A percentile compares a stretch with the other conserved stretches of the same genome.
phyloP scores from a whole-genome alignment of 2,329 filamentous ascomycete species.

The Epichloe brachyelytri region DNA sequence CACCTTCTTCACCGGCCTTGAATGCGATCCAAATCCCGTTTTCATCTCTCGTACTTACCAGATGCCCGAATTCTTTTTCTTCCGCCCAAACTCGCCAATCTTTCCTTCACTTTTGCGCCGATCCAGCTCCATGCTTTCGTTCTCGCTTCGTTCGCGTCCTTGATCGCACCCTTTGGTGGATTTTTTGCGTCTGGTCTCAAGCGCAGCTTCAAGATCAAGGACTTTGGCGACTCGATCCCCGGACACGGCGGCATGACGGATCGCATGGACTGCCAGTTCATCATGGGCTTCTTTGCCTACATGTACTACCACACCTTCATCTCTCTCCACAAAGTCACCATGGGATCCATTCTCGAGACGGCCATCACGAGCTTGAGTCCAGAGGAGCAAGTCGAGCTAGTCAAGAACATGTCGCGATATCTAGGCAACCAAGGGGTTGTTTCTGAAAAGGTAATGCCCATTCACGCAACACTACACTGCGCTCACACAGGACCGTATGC shows the following conservation, averaged over 20 bases:
- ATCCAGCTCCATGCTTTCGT: slow-evolving; percentile 89
- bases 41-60: slow-evolving; percentile 69
- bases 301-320: slow-evolving; percentile 99
- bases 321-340: slow-evolving; percentile 70
- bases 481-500: neutral
- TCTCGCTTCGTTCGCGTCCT: slow-evolving; percentile 84
- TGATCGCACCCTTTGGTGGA: slow-evolving; percentile 93
- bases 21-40: slow-evolving; percentile 84
- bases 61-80: slow-evolving; percentile 61
- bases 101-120: slow-evolving; percentile 64
- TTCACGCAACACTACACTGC: neutral
- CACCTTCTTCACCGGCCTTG: slow-evolving; percentile 79
- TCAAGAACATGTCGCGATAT: slow-evolving; percentile 51
- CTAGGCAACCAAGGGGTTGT: slow-evolving; percentile 49
- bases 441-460: slow-evolving; percentile 15
- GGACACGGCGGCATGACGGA: slow-evolving; percentile 97
- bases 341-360: slow-evolving; percentile 79
- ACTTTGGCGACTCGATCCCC: slow-evolving; percentile 96
- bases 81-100: slow-evolving; percentile 38
- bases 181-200: slow-evolving; percentile 98
- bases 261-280: slow-evolving; percentile 99
- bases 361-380: slow-evolving; percentile 79
- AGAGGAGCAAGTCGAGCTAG: slow-evolving; percentile 80
- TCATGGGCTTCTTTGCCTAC: slow-evolving; percentile 97
- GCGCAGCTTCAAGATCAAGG: slow-evolving; percentile 99